Evolutionary conservation across 345 rosid species (phyloP), one percentile per base, ranked within the genome.

Genomic region (Hirschfeldia incana): DNA sequence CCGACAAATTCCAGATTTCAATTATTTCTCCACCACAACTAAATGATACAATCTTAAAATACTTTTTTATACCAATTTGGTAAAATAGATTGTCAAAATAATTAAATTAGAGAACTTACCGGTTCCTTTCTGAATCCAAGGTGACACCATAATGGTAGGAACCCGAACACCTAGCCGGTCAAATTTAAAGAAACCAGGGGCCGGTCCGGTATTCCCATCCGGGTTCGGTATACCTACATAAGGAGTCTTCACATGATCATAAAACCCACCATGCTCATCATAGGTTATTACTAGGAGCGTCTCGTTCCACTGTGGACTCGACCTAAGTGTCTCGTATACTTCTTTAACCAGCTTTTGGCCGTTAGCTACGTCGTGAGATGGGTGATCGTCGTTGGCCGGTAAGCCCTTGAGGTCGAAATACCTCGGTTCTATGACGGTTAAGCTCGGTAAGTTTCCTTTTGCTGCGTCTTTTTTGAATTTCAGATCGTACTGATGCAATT

Each of bases 201-300:
- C 87, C 72, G 97, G 97, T 27, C 97, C 98, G 11, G 89, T 88
- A 79, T 88, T 94, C 13, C 97, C 97, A 86, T 92, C 98, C 0
- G 98, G 98, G 65, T 74, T 92, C 0, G 98, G 98, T 59, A 94
- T 85, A 84, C 87, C 84, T 0, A 82, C 85, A 74, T 51, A 89
- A 55, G 97, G 98, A 62, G 98, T 94, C 62, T 78, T n/a, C 0
- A 94, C 97, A 89, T 94, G 98, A 77, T 94, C 98, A 79, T 73
- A 94, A 63, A 92, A 94, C 5, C 98, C 98, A 67, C 97, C 98
- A 76, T 94, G 97, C 73, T 94, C 97, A 86, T 92, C 98, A 49
- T 92, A 94, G 9, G 97, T 94, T 76, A 94, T 90, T 32, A 94
- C 83, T 75, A 94, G 72, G 12, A 90, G 87, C 28, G 97, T 94